Base-by-base conservation (phyloP, 345 rosid genomes). In the Pistacia vera region DNA sequence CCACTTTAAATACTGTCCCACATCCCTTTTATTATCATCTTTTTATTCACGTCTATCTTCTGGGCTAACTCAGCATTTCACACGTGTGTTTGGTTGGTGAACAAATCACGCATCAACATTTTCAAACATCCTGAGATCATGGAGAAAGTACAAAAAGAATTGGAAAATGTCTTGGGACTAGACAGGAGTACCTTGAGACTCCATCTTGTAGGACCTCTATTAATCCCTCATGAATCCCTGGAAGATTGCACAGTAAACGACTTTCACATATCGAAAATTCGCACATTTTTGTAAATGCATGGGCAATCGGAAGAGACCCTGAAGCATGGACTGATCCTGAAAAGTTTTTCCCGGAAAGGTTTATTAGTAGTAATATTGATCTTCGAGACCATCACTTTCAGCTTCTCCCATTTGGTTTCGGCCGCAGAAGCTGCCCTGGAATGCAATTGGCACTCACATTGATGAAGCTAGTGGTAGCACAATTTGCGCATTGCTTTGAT, bases 401-500 rank as follows among this genome's bases (percentile, higher is more conserved):
- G 79, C 85, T 89, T 30, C 17, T 87, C 8, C 89, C 90, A 0
- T 87, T 89, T 13, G 90, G 90, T 1, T 72, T 88, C 0, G 90
- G 90, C 0, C 83, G 88, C 0, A 71, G 86, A 48, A 22, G 22
- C 22, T 22, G 22, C 22, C 22, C 22, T 22, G 22, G 22, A 22
- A 22, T 22, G 22, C 22, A 80, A 9, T 51, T 88, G 18, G 89
- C 81, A 25, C 73, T 85, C 14, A 81, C 68, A 0, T 1, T 79
- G 36, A 85, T 86, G n/a, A 80, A 70, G 3, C 75, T 67, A 11
- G 80, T 78, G 38, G 1, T 81, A 13, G 91, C 87, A 0, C 91
- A 88, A 11, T 59, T 88, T 14, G 79, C 81, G 12, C 92, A 88
- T 76, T 86, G 88, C 84, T 88, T 88, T 66, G 83, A 79, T 64